Percentiles rank a stretch among this genome's conserved stretches.
Evolutionary conservation across 805 yeast species (phyloP).

Genomic region (Kodamaea kakaduensis): DNA sequence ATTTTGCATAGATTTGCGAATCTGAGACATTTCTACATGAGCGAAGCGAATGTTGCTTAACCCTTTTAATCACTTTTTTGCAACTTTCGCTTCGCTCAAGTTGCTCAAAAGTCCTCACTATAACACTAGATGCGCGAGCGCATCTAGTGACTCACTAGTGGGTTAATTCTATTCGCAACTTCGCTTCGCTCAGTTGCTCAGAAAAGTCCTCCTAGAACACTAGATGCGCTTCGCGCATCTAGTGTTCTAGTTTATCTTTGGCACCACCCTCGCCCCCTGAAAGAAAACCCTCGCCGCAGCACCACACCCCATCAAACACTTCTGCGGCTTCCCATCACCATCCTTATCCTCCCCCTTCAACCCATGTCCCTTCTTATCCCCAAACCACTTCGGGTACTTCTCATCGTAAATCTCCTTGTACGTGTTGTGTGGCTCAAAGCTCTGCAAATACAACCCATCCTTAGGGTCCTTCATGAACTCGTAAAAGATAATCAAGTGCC

Average conservation of each 20-base stretch:
- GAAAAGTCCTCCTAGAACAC: too few species aligned
- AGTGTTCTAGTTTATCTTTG: conserved; percentile 17
- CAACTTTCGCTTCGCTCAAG: neutral
- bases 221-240: too few species aligned
- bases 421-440: conserved; percentile 55
- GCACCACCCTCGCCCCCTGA: conserved; percentile 58
- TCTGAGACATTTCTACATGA: too few species aligned
- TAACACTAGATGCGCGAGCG: too few species aligned
- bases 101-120: too few species aligned
- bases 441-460: conserved; percentile 58
- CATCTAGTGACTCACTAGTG: too few species aligned
- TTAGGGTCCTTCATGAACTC: conserved; percentile 52
- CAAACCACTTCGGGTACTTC: conserved; percentile 47
- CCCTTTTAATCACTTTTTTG: too few species aligned
- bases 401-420: conserved; percentile 46
- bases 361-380: conserved; percentile 48
- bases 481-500: conserved; percentile 56
- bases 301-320: conserved; percentile 59
- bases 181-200: too few species aligned
- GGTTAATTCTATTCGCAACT: too few species aligned
- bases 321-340: conserved; percentile 40
- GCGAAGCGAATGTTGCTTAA: too few species aligned
- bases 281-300: conserved; percentile 68
- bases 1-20: too few species aligned
- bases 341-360: conserved; percentile 52